These are phyloP conservation scores for Pyrrhoderma noxium DNA, from an alignment of 1,284 basidiomycete genomes.

Conservation along the genomic window DNA sequence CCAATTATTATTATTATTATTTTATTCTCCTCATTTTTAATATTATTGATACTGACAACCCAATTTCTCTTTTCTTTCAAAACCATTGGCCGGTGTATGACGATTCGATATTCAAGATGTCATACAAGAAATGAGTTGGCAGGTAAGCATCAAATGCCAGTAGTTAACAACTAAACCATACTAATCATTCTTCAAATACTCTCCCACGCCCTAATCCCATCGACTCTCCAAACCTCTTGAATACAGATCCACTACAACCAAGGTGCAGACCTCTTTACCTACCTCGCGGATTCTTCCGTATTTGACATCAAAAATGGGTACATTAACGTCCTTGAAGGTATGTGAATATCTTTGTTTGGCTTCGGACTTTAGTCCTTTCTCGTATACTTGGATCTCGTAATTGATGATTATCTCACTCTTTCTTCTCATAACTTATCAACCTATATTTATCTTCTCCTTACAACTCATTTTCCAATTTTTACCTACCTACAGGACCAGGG, in stretches of 20 bases:
- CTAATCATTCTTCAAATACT: neutral
- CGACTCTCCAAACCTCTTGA: no score
- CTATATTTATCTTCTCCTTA: neutral
- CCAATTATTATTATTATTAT: no score
- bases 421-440: no score
- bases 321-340: constrained; percentile 46
- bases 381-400: no score
- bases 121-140: constrained; percentile 64
- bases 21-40: no score
- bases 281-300: constrained; percentile 48
- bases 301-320: constrained; percentile 58
- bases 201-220: no score
- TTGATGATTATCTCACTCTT: no score
- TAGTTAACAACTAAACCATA: neutral
- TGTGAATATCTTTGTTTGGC: constrained; percentile 11
- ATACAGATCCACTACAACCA: constrained; percentile 75
- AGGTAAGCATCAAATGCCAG: constrained; percentile 29
- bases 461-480: neutral
- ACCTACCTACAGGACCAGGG: constrained; percentile 42
- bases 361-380: no score
- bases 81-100: no score
- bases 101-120: constrained; percentile 40
- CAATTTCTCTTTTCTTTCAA: no score
- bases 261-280: constrained; percentile 64
- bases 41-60: no score